phyloP scores from a whole-genome alignment of 1,139 yeast genomes.

The Pichia sp. region DNA sequence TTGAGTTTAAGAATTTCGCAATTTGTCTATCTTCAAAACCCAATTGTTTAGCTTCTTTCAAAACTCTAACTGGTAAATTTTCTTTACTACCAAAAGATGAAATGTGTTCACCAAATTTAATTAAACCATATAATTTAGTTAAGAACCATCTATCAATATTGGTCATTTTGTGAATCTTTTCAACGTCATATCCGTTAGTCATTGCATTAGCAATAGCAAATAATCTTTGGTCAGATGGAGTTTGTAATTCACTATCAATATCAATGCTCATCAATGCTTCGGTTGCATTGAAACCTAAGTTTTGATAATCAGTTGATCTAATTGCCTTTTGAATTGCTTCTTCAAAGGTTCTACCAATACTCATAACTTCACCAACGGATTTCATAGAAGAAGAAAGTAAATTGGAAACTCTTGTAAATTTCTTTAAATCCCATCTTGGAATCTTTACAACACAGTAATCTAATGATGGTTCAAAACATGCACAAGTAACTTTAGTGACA shows the following conservation, averaged over 20 bases:
- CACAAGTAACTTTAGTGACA: constrained; percentile 91
- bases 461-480: constrained; percentile 96
- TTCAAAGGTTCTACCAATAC: constrained; percentile 95
- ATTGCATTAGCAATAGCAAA: constrained; percentile 95
- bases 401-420: constrained; percentile 88
- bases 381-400: constrained; percentile 92
- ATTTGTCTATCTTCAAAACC: constrained; percentile 98
- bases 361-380: constrained; percentile 99
- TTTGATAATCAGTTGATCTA: constrained; percentile 91
- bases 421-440: constrained; percentile 98
- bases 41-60: constrained; percentile 89
- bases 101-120: constrained; percentile 61
- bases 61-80: constrained; percentile 49
- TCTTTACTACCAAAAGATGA: constrained; percentile 57
- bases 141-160: constrained; percentile 97
- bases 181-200: constrained; percentile 81
- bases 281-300: constrained; percentile 88
- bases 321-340: constrained; percentile 98
- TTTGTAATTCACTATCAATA: constrained; percentile 83
- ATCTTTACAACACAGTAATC: constrained; percentile 97
- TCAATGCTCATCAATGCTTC: constrained; percentile 84
- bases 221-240: constrained; percentile 94
- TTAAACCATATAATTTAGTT: constrained; percentile 71
- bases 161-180: constrained; percentile 86
- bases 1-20: constrained; percentile 83